phyloP scores from a whole-genome alignment of 2,329 filamentous ascomycete species.

The Cryphonectria radicalis region DNA sequence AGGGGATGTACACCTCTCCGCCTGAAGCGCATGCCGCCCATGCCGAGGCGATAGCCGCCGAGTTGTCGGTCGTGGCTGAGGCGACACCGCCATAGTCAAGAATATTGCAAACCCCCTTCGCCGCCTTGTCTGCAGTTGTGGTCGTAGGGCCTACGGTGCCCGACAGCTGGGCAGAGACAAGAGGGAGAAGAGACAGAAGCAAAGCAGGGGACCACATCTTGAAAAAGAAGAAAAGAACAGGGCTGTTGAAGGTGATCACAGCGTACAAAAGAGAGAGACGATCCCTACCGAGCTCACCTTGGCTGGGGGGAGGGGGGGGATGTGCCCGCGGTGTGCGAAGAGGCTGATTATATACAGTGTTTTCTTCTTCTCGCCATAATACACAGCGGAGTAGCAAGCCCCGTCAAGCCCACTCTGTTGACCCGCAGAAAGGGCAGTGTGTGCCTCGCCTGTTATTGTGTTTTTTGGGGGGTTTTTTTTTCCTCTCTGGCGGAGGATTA shows the following conservation, averaged over 20 bases:
- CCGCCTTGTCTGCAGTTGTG: slow-evolving; percentile 35
- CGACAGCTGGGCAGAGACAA: slow-evolving; percentile 17
- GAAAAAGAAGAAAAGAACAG: neutral
- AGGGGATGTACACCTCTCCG: slow-evolving; percentile 52
- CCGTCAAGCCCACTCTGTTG: slow-evolving; percentile 1
- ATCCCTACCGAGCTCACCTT: slow-evolving; percentile 3
- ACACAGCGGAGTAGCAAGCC: neutral
- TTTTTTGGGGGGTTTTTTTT: neutral
- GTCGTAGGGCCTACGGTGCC: slow-evolving; percentile 35
- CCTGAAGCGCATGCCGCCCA: slow-evolving; percentile 49
- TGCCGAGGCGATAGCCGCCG: slow-evolving; percentile 35
- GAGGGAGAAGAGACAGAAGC: slow-evolving; percentile 9
- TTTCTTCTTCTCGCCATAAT: neutral
- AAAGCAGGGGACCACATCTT: slow-evolving; percentile 15
- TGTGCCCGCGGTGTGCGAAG: neutral
- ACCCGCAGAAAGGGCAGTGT: neutral
- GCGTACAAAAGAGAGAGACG: neutral
- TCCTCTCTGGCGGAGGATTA: neutral
- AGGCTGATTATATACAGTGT: neutral
- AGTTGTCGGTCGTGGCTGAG: slow-evolving; percentile 50
- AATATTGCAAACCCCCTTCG: slow-evolving; percentile 50
- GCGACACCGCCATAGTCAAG: slow-evolving; percentile 52
- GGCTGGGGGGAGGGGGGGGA: neutral
- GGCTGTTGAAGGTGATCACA: neutral
- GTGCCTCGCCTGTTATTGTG: neutral